These are phyloP conservation scores for Cyclostephanos invisitatus DNA, from an alignment of 108 stramenopile species.

Conservation along the genomic window DNA sequence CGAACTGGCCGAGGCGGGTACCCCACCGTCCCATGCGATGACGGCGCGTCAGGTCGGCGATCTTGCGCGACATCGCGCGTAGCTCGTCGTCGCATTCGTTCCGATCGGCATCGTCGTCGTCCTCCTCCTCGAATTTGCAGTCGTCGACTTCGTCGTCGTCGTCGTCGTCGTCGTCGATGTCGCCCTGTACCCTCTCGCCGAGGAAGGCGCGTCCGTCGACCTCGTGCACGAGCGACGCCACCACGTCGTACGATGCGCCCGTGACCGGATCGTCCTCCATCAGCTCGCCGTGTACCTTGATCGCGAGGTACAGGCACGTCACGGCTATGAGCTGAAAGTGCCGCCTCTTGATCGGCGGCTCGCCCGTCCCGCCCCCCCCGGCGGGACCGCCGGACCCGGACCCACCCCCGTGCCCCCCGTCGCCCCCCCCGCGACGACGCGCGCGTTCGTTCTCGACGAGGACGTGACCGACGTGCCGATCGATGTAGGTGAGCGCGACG, in stretches of 20 bases:
- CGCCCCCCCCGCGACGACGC: background rate
- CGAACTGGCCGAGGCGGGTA: constrained; percentile 6
- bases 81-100: constrained; percentile 37
- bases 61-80: constrained; percentile 38
- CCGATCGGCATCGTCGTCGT: background rate
- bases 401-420: background rate
- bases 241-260: constrained; percentile 15
- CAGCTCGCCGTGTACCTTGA: constrained; percentile 71
- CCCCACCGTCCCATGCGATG: constrained; percentile 26
- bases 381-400: background rate
- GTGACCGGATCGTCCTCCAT: constrained; percentile 28
- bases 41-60: constrained; percentile 36
- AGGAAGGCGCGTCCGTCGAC: constrained; percentile 38
- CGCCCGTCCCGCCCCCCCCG: background rate
- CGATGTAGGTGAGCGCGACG: constrained; percentile 28
- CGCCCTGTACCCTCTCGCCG: background rate
- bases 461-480: constrained; percentile 30
- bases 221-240: constrained; percentile 27
- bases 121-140: background rate
- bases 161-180: background rate
- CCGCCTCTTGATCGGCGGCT: constrained; percentile 22
- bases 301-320: constrained; percentile 65
- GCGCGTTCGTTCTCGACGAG: constrained; percentile 9
- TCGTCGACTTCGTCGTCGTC: constrained; percentile 30
- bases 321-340: constrained; percentile 68